A percentile compares a stretch with the other conserved stretches of the same genome.
These are phyloP conservation scores for Pseudocercospora crystallina DNA, from an alignment of 2,329 filamentous ascomycete genomes.

Conservation along the genomic window DNA sequence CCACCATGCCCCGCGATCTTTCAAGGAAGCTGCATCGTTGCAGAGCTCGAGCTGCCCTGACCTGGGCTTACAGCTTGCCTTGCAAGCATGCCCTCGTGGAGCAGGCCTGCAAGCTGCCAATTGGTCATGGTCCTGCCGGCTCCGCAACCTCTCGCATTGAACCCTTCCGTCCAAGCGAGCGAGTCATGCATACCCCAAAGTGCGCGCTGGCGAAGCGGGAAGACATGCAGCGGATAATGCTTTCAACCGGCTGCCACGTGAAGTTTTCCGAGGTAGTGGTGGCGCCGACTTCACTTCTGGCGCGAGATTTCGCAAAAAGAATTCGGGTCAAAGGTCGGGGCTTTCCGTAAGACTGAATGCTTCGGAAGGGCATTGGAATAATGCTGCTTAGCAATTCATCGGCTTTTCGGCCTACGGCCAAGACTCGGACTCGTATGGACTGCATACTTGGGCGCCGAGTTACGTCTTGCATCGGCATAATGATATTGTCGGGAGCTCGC, in stretches of 20 bases:
- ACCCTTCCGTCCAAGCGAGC: constrained; percentile 6
- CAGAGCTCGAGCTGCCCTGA: constrained; percentile 7
- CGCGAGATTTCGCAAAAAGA: background rate
- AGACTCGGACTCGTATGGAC: constrained; percentile 1
- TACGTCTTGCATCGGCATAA: background rate
- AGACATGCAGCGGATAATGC: background rate
- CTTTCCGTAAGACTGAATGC: background rate
- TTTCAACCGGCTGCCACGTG: constrained; percentile 5
- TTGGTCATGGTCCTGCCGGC: constrained; percentile 8
- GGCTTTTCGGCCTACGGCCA: constrained; percentile 10
- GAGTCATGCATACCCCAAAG: constrained; percentile 4
- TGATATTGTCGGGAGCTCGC: constrained; percentile 2
- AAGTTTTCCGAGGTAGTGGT: background rate
- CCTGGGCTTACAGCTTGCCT: background rate
- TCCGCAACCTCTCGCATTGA: constrained; percentile 17
- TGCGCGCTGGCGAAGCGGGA: no score
- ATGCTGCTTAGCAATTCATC: constrained; percentile 1
- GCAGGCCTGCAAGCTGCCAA: constrained; percentile 4
- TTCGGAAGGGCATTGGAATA: background rate
- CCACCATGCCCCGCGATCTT: constrained; percentile 11
- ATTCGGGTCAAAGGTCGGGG: background rate
- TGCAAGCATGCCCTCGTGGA: constrained; percentile 8
- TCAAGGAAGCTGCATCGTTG: constrained; percentile 8
- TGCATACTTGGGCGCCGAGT: background rate
- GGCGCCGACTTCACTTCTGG: constrained; percentile 9